Evolutionary conservation across 306 rosid genomes (phyloP), one percentile per base, ranked within the genome.

Genomic region (Cotoneaster glaucophyllus): DNA sequence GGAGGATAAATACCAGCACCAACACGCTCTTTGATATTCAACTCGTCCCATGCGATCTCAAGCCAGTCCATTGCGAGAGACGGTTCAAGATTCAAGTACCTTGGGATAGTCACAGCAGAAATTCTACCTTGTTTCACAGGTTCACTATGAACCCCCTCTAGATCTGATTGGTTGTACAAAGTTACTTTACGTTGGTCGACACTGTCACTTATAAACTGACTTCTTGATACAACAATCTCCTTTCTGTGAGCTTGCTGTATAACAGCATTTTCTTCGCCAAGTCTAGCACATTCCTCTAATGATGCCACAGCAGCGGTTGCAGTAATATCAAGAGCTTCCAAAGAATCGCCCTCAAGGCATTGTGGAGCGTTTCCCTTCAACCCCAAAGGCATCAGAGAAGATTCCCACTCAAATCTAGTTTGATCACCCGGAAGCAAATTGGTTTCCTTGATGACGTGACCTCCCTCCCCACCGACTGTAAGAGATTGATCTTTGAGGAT

Each of bases 31-130:
- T 87, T 95, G 73, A 95, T 83, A 34, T 83, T 82, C 65, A 95
- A 83, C 75, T 95, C 99, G 37, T 95, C 96, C 99, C 99, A 95
- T 8, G 97, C 84, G 76, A 95, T 95, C 84, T 95, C 99, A 80
- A 95, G 93, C 99, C 99, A 95, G 78, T 95, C 97, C 97, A 92
- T 92, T 82, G 99, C 96, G 65, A 95, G 97, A 76, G 97, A 90
- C 17, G 99, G 99, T 82, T 95, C 97, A 66, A 95, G 90, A 80
- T 74, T 86, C 79, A 92, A 67, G 74, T 92, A 95, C 79, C 83
- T 82, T 24, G 92, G 96, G 82, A 87, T 71, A 56, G 71, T 85
- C 70, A 73, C 77, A 59, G 85, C 78, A 44, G 88, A 68, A 71
- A 84, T 79, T 71, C 48, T 79, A 24, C 81, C 85, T 43, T 53